Base-by-base conservation (phyloP, 2,329 filamentous ascomycete genomes). In the Fusarium gaditjirri region DNA sequence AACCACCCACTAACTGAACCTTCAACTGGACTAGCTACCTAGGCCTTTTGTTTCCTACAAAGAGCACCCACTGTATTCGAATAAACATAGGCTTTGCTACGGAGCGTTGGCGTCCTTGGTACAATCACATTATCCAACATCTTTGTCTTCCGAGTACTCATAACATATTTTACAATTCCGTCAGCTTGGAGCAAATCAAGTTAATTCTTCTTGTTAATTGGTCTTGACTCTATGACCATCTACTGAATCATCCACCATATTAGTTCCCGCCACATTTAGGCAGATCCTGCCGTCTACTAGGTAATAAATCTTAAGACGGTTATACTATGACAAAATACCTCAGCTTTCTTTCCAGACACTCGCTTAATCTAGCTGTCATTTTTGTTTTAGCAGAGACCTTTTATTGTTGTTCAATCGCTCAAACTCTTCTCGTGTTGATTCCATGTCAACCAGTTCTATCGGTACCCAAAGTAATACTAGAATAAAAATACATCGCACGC, bases 381-480 rank as follows among this genome's bases (percentile, higher is more conserved):
- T 31, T 43, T 21, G 31, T 27, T 36, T 43, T 33, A n/a, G 16
- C 54, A 46, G 12, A 36, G 29, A 44, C 39, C 36, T 27, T 25
- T 39, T 23, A 31, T 41, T 65, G 36, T 23, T 19, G 21, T 64
- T 50, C 49, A 43, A 39, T 68, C 57, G 27, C 59, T 68, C 57
- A 64, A 69, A 65, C 31, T 43, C 60, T 61, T 74, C 47, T 44
- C 55, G 46, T 70, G 58, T 53, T 36, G 31, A 71, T 62, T 62
- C 50, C 35, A 41, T 56, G 60, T 41, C 60, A 63, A 64, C 58
- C 58, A 55, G 57, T 62, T 76, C 73, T 76, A 76, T 74, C 55
- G 55, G 58, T 68, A 71, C 63, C 65, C 74, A 75, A 74, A 68
- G 38, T 23, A 69, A 75, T 75, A 70, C 65, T 50, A 69, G 65